Base-by-base conservation (phyloP, 306 rosid genomes). In the Cucumis melo region DNA sequence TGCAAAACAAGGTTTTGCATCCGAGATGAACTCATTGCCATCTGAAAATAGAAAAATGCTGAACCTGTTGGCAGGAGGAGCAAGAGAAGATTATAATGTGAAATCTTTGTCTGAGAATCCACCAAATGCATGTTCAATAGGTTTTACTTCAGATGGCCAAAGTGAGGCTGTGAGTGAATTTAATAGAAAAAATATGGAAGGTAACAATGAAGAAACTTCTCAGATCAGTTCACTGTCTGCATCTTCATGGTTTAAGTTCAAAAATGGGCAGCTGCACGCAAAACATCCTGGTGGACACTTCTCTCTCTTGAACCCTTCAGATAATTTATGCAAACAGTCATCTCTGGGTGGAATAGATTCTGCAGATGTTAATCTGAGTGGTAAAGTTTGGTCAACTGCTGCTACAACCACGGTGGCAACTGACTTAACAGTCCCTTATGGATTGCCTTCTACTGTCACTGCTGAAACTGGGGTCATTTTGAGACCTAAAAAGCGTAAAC, bases 401-500 rank as follows among this genome's bases (percentile, higher is more conserved):
- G 63, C 86, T 42, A 66, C 67, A 36, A 67, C 78, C 71, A 58
- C 61, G 54, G 79, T 67, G 32, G 50, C 79, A 41, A 74, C 64
- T 55, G 85, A 76, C 81, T 73, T 78, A 46, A 36, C 82, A 36
- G 59, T 79, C 53, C 68, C 85, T n/a, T 46, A 32, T 75, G 50
- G 55, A 36, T 63, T 64, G 66, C 78, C 83, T 50, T 74, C 81
- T 39, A 65, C 73, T 75, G 80, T 72, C 76, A 79, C 53, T 21
- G 77, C 59, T 53, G 77, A 77, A 81, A 79, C 75, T 65, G 77
- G 57, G 38, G 72, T 55, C 41, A 63, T 56, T 34, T 6, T 75
- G 78, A 83, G 83, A 77, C 80, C 87, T 71, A 85, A 87, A 82
- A 87, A 83, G 76, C 87, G 88, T 38, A 87, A 87, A 80, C 78